These are phyloP conservation scores for Xylaria sp. DNA, from an alignment of 2,329 filamentous ascomycete genomes.

Conservation along the genomic window DNA sequence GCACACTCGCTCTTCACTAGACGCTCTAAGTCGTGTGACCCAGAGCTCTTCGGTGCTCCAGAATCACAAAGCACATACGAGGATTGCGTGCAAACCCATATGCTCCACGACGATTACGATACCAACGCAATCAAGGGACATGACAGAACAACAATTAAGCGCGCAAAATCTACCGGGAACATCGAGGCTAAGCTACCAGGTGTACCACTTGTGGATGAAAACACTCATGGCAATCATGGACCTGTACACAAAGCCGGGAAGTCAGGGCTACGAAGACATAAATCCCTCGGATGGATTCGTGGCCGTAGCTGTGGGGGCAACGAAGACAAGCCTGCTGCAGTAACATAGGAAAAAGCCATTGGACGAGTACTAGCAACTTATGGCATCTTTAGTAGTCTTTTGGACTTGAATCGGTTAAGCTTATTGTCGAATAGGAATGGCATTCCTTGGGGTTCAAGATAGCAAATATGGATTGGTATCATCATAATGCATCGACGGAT, in stretches of 20 bases:
- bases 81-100: conserved; percentile 46
- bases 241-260: conserved; percentile 10
- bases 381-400: background rate
- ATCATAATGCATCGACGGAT: conserved; percentile 8
- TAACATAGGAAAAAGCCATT: background rate
- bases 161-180: conserved; percentile 37
- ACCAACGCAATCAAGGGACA: background rate
- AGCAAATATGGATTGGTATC: conserved; percentile 12
- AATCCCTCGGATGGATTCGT: conserved; percentile 34
- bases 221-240: background rate
- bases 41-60: conserved; percentile 33
- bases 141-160: conserved; percentile 27
- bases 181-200: conserved; percentile 19
- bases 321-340: background rate
- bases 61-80: conserved; percentile 43
- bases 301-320: background rate
- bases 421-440: background rate
- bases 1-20: conserved; percentile 22
- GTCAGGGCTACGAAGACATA: conserved; percentile 31
- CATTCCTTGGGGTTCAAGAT: conserved; percentile 7
- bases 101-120: conserved; percentile 44
- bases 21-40: conserved; percentile 33
- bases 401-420: conserved; percentile 5
- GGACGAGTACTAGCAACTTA: background rate
- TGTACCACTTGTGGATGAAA: background rate